Evolutionary conservation across 2,329 filamentous ascomycete species (phyloP).

Genomic region (Claviceps purpurea): DNA sequence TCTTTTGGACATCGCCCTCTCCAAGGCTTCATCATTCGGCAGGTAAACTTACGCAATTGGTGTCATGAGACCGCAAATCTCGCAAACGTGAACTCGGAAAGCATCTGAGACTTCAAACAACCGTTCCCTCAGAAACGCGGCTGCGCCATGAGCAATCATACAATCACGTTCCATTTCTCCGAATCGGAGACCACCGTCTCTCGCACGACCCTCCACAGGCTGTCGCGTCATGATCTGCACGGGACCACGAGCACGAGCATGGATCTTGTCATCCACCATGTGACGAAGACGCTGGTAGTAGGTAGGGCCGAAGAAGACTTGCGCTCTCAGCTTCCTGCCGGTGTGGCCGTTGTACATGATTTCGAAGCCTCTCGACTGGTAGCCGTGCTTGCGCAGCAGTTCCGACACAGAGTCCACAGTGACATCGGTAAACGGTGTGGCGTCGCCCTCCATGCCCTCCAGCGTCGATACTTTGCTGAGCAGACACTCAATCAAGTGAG

Average conservation of each 20-base stretch:
- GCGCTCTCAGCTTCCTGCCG: constrained; percentile 79
- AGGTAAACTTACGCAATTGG: constrained; percentile 75
- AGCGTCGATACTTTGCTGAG: constrained; percentile 91
- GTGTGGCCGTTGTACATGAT: constrained; percentile 99
- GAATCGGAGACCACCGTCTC: constrained; percentile 96
- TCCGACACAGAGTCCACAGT: constrained; percentile 89
- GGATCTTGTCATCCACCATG: constrained; percentile 99
- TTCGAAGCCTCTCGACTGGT: constrained; percentile 94
- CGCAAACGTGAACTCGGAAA: constrained; percentile 95
- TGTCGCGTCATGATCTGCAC: constrained; percentile 96
- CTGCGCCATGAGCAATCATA: constrained; percentile 99
- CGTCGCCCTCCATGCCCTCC: constrained; percentile 90
- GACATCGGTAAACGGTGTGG: constrained; percentile 94
- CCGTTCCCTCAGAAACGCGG: constrained; percentile 92
- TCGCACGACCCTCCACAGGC: constrained; percentile 93
- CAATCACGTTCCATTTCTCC: constrained; percentile 99
- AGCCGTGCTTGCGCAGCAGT: constrained; percentile 76
- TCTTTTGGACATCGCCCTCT: not conserved
- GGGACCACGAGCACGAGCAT: constrained; percentile 92
- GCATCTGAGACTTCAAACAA: constrained; percentile 96
- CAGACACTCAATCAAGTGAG: constrained; percentile 97
- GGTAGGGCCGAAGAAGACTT: constrained; percentile 93
- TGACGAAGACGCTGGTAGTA: constrained; percentile 98
- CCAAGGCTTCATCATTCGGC: not conserved
- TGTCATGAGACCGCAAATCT: constrained; percentile 98